Conservation (phyloP, 768 basidiomycete genomes). For the Cystofilobasidium ferigula region DNA sequence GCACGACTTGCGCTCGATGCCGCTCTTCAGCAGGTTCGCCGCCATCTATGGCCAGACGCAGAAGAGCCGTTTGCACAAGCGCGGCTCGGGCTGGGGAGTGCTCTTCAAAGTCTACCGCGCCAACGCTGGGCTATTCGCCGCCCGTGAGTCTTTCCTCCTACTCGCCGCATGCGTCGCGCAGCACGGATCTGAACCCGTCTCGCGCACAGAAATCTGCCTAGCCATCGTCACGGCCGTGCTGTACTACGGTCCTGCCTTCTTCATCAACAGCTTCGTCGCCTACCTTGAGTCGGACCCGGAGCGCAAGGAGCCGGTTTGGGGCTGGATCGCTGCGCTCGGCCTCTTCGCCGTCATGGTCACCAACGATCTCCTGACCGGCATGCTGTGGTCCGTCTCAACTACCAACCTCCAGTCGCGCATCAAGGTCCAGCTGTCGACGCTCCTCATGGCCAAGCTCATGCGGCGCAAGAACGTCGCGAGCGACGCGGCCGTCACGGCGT, state of each 20-base stretch:
- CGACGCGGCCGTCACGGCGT: constrained; percentile 27
- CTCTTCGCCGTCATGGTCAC: constrained; percentile 34
- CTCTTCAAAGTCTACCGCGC: constrained; percentile 34
- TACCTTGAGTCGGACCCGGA: constrained; percentile 57
- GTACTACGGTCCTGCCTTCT: constrained; percentile 44
- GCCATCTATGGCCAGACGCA: constrained; percentile 32
- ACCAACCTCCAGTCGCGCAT: constrained; percentile 61
- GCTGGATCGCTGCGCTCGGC: constrained; percentile 51
- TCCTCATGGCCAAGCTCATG: constrained; percentile 73
- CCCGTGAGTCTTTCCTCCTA: constrained; percentile 30
- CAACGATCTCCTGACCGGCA: constrained; percentile 39
- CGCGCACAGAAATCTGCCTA: constrained; percentile 30
- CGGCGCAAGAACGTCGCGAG: constrained; percentile 71
- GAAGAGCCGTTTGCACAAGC: constrained; percentile 13
- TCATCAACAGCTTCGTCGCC: constrained; percentile 50
- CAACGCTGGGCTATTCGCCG: constrained; percentile 31
- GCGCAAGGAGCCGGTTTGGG: constrained; percentile 53
- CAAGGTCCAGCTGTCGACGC: constrained; percentile 67
- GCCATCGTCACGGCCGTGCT: constrained; percentile 33
- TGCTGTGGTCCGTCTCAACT: constrained; percentile 52
- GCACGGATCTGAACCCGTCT: neutral
- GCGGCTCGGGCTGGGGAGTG: constrained; percentile 33
- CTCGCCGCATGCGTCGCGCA: neutral
- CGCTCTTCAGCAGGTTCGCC: constrained; percentile 31
- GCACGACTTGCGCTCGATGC: constrained; percentile 51